Conservation (phyloP, 148 eudicot genomes). For the Cornus controversa region DNA sequence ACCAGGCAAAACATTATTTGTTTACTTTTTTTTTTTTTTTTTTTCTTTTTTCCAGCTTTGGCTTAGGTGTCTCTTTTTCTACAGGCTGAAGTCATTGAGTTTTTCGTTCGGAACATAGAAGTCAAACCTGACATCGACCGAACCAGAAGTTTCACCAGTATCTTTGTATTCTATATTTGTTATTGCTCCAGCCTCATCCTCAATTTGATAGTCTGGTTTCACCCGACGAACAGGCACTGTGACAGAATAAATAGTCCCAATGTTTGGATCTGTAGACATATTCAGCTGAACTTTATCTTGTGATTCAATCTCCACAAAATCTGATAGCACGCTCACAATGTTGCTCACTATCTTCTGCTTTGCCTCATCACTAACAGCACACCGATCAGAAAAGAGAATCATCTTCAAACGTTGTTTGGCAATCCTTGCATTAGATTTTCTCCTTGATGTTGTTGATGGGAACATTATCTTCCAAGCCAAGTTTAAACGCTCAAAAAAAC, state of each 20-base stretch:
- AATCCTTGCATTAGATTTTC: constrained; percentile 71
- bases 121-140: constrained; percentile 93
- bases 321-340: constrained; percentile 73
- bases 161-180: constrained; percentile 88
- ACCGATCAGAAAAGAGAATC: constrained; percentile 95
- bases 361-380: constrained; percentile 95
- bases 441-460: constrained; percentile 54
- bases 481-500: constrained; percentile 79
- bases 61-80: neutral
- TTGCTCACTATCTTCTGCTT: constrained; percentile 86
- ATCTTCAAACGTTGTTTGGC: constrained; percentile 94
- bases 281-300: constrained; percentile 83
- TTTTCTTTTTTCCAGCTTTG: neutral
- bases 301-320: constrained; percentile 90
- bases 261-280: constrained; percentile 71
- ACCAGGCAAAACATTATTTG: neutral
- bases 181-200: constrained; percentile 61
- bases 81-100: constrained; percentile 28
- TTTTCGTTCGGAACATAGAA: constrained; percentile 72
- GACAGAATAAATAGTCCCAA: constrained; percentile 93
- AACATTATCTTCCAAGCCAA: constrained; percentile 94
- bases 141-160: constrained; percentile 70
- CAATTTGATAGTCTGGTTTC: constrained; percentile 78
- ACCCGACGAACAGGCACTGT: constrained; percentile 95
- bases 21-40: neutral